Base-by-base conservation (phyloP, 2,329 filamentous ascomycete species). In the Monascus ruber region DNA sequence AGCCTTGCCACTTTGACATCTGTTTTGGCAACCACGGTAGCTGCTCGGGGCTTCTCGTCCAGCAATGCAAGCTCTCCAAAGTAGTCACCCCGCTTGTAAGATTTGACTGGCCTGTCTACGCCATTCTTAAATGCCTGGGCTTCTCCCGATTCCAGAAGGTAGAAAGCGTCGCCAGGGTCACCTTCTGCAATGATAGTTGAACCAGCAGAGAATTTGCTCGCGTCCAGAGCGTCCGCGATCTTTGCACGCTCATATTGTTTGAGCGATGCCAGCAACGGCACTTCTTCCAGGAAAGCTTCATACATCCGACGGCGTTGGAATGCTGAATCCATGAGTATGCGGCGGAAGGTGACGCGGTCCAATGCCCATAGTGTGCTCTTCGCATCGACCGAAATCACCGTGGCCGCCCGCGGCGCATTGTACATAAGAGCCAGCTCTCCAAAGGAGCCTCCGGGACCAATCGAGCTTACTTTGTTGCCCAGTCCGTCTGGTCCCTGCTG, bases 391-490 rank as follows among this genome's bases (percentile, higher is more conserved):
- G 85, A 94, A 44, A 93, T 76, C 43, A 98, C 85, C 0, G 91
- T 96, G 3, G 91, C 91, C 33, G 91, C 91, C 56, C 91, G 85
- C 25, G 91, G 91, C 24, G 91, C 87, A 56, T 96, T 95, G 70
- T 98, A 96, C 91, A 98, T 96, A 54, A 98, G 73, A 8, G 91
- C 91, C 41, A 98, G 73, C 68, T 98, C 91, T 52, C 91, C 91
- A 63, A 98, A 98, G 4, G 87, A 94, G 44, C 88, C 88, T 36
- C 91, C 91, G 3, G 87, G 77, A 34, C 85, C 81, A 42, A 93
- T 93, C 31, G 74, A 79, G 51, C 79, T 79, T 26, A 96, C 89
- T 53, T 86, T 84, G 44, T 73, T 72, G 36, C 91, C 91, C 66
- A 95, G 73, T 7, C 89, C 91, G 35, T 88, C 79, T 1, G 76